phyloP scores from a whole-genome alignment of 345 rosid genomes.

The Iberis pinnata region DNA sequence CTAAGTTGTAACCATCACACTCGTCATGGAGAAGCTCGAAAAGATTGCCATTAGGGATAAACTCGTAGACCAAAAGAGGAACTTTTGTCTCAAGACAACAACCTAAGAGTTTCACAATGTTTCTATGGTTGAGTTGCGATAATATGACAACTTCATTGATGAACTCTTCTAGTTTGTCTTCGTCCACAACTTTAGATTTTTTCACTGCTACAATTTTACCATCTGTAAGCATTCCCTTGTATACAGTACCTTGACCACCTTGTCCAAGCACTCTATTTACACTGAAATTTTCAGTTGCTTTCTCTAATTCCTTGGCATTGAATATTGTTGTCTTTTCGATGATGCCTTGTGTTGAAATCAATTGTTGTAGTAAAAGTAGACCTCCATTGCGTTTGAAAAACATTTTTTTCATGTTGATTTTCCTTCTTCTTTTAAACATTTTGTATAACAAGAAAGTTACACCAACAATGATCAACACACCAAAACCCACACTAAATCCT shows the following conservation, averaged over 20 bases:
- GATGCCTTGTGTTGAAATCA: neutral
- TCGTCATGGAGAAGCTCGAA: constrained; percentile 14
- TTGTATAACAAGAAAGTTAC: neutral
- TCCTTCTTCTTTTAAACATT: neutral
- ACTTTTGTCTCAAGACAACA: constrained; percentile 16
- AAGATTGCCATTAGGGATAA: constrained; percentile 9
- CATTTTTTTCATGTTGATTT: neutral
- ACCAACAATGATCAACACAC: neutral
- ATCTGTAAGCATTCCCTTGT: constrained; percentile 15
- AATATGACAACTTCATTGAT: constrained; percentile 14
- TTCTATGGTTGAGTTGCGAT: constrained; percentile 15
- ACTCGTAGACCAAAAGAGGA: constrained; percentile 13
- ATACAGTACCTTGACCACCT: constrained; percentile 15
- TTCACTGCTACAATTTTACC: constrained; percentile 9
- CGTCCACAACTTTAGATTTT: constrained; percentile 6
- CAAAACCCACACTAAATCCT: neutral
- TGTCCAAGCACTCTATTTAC: constrained; percentile 8
- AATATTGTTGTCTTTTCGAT: constrained; percentile 3
- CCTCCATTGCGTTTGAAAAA: constrained; percentile 21
- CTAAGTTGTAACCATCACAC: constrained; percentile 1
- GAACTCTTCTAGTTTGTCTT: constrained; percentile 4
- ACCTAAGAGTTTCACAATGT: constrained; percentile 12
- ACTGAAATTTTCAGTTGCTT: constrained; percentile 11
- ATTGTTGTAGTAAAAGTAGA: constrained; percentile 2
- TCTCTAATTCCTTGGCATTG: neutral